A percentile compares a stretch with the other conserved stretches of the same genome.
These are phyloP conservation scores for Exophiala bonariae DNA, from an alignment of 2,329 filamentous ascomycete species.

Conservation along the genomic window DNA sequence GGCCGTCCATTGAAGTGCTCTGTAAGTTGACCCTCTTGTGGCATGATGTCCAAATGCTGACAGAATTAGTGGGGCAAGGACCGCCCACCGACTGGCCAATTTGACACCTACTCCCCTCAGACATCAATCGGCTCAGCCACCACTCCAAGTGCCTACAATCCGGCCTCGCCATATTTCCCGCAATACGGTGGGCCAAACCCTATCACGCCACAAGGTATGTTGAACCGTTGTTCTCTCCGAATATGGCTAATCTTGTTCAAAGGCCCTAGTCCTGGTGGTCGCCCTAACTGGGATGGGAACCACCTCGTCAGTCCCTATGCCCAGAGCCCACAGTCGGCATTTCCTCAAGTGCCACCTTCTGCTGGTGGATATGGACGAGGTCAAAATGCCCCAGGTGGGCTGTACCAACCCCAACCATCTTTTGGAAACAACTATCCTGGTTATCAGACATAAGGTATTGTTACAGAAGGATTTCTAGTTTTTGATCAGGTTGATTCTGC, in stretches of 20 bases:
- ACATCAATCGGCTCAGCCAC: constrained; percentile 70
- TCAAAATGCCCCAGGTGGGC: constrained; percentile 33
- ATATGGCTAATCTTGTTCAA: constrained; percentile 35
- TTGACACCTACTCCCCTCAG: constrained; percentile 82
- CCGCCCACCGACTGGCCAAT: constrained; percentile 80
- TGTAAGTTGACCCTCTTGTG: constrained; percentile 60
- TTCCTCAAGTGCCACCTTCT: constrained; percentile 65
- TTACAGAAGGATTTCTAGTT: not conserved
- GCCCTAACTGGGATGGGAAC: constrained; percentile 36
- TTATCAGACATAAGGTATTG: constrained; percentile 14
- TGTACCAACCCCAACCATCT: constrained; percentile 21
- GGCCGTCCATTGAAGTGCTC: constrained; percentile 97
- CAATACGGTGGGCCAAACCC: constrained; percentile 78
- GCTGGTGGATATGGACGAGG: constrained; percentile 84
- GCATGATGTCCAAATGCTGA: constrained; percentile 33
- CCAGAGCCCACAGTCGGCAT: constrained; percentile 48
- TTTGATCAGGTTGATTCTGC: constrained; percentile 5
- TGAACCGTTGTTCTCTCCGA: constrained; percentile 31
- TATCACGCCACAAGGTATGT: constrained; percentile 40
- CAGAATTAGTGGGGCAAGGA: constrained; percentile 90
- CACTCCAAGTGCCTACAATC: constrained; percentile 67
- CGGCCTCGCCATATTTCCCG: constrained; percentile 82
- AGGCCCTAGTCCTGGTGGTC: constrained; percentile 61
- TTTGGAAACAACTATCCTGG: constrained; percentile 19
- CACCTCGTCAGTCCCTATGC: constrained; percentile 60